phyloP scores from a whole-genome alignment of 305 asterid genomes.

The Fraxinus nigra region DNA sequence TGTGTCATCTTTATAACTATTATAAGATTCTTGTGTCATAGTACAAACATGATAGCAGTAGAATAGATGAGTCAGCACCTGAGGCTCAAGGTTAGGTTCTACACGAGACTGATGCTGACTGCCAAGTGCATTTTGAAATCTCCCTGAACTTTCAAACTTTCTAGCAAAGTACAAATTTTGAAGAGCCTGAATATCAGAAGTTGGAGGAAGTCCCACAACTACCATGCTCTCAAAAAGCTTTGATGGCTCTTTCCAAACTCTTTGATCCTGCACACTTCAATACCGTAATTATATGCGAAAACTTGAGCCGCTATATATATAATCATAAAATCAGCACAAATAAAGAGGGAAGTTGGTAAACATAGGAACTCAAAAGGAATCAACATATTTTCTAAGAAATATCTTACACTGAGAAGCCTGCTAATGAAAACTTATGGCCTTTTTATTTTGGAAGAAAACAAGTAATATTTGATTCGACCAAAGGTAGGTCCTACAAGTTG shows the following conservation, averaged over 20 bases:
- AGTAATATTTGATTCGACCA: neutral
- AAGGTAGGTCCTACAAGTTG: neutral
- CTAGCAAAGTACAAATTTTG: conserved; percentile 76
- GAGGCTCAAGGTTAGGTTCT: conserved; percentile 97
- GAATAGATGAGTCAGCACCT: conserved; percentile 46
- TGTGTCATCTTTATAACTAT: neutral
- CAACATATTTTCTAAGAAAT: neutral
- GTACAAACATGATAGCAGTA: conserved; percentile 3
- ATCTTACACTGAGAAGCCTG: neutral
- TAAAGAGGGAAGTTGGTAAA: neutral
- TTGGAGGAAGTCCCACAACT: conserved; percentile 93
- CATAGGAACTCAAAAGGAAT: neutral
- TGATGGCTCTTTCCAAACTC: conserved; percentile 86
- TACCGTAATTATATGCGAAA: conserved; percentile 26
- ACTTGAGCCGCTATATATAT: too few relatives aligned
- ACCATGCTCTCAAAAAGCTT: conserved; percentile 93
- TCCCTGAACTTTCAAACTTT: conserved; percentile 80
- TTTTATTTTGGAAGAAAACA: neutral
- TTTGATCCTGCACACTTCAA: conserved; percentile 72
- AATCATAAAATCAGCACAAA: neutral
- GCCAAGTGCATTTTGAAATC: conserved; percentile 66
- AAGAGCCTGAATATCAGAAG: conserved; percentile 82
- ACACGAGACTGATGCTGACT: conserved; percentile 79
- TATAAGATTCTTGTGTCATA: neutral
- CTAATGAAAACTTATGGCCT: neutral